phyloP scores from a whole-genome alignment of 1,139 yeast genomes.

The Diutina scorzettiae region DNA sequence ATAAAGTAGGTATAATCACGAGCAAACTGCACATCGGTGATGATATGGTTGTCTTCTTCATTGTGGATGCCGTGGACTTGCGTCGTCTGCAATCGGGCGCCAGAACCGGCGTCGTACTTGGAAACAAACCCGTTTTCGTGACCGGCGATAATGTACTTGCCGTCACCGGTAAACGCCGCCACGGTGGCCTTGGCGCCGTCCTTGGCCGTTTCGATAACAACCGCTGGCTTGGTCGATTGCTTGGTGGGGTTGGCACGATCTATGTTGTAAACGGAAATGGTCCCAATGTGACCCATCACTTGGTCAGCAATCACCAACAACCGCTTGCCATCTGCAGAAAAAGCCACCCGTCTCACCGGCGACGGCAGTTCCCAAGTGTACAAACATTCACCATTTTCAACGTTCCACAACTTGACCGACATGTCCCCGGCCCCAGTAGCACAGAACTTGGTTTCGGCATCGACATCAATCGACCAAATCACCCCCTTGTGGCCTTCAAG shows the following conservation, averaged over 20 bases:
- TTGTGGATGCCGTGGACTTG: slow-evolving; percentile 54
- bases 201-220: slow-evolving; percentile 52
- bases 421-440: slow-evolving; percentile 91
- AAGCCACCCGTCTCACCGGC: slow-evolving; percentile 85
- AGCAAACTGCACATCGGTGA: slow-evolving; percentile 87
- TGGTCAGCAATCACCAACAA: slow-evolving; percentile 78
- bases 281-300: slow-evolving; percentile 86
- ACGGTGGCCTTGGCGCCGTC: slow-evolving; percentile 61
- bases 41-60: slow-evolving; percentile 39
- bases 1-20: slow-evolving; percentile 78
- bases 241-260: slow-evolving; percentile 27
- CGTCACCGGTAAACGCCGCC: slow-evolving; percentile 81
- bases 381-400: slow-evolving; percentile 65
- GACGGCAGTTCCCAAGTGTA: slow-evolving; percentile 68
- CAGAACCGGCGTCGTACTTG: slow-evolving; percentile 67
- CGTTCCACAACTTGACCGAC: slow-evolving; percentile 76
- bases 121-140: slow-evolving; percentile 80
- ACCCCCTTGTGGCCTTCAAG: slow-evolving; percentile 83
- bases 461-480: slow-evolving; percentile 89
- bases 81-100: slow-evolving; percentile 48
- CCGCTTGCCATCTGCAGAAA: slow-evolving; percentile 60
- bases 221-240: slow-evolving; percentile 38
- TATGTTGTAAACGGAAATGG: slow-evolving; percentile 57
- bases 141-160: slow-evolving; percentile 68
- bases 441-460: slow-evolving; percentile 51